Percentiles rank a stretch among this genome's conserved stretches.
phyloP scores from a whole-genome alignment of 257 asterid species.

The Forsythia viridissima region DNA sequence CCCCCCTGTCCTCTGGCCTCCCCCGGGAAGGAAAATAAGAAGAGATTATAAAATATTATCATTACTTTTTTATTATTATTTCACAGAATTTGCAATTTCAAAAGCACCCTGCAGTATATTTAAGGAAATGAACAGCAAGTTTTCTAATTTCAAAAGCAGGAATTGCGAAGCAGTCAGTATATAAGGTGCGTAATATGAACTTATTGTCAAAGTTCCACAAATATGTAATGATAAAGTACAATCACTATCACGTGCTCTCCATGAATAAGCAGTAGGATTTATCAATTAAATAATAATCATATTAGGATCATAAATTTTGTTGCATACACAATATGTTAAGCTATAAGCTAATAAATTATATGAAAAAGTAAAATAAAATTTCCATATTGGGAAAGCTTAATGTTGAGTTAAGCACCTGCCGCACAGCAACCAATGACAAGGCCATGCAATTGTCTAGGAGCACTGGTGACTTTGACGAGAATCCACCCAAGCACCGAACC shows the following conservation, averaged over 20 bases:
- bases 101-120: neutral
- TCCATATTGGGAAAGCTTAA: neutral
- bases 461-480: slow-evolving; percentile 32
- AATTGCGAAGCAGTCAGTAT: neutral
- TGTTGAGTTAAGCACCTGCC: slow-evolving; percentile 30
- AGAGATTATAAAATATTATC: neutral
- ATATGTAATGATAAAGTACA: too few species aligned
- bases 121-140: neutral
- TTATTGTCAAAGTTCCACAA: neutral
- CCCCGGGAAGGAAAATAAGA: neutral
- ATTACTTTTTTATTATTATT: neutral
- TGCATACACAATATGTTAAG: too few species aligned
- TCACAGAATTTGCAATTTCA: neutral
- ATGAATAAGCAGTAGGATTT: neutral
- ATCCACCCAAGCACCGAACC: slow-evolving; percentile 47
- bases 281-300: too few species aligned
- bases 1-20: neutral
- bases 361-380: neutral
- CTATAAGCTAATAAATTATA: too few species aligned
- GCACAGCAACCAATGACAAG: slow-evolving; percentile 48
- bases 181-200: neutral
- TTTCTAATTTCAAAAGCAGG: neutral
- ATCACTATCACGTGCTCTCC: neutral
- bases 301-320: neutral
- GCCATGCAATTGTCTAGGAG: slow-evolving; percentile 39